A percentile compares a stretch with the other conserved stretches of the same genome.
Evolutionary conservation across 352 stramenopile genomes (phyloP).

Genomic region (Peronospora belbahrii): DNA sequence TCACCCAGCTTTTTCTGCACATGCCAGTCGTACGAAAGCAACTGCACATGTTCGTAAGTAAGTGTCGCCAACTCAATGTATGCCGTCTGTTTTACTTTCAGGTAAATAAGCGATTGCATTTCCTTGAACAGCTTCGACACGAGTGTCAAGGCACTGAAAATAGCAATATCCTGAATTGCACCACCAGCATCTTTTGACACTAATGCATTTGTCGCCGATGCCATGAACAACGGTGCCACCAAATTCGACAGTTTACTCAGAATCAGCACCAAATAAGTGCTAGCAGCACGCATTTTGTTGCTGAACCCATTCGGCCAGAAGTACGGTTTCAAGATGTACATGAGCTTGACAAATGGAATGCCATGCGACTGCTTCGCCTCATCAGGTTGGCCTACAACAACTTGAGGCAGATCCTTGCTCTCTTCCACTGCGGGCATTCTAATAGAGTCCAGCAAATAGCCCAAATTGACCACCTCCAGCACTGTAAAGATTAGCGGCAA

Average conservation of each 20-base stretch:
- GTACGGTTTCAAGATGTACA: conserved; percentile 83
- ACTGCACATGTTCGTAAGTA: conserved; percentile 95
- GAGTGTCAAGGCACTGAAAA: conserved; percentile 84
- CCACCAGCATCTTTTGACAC: conserved; percentile 44
- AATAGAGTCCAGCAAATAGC: conserved; percentile 54
- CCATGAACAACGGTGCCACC: conserved; percentile 89
- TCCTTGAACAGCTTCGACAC: conserved; percentile 91
- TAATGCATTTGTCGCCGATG: conserved; percentile 88
- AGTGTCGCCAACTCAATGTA: conserved; percentile 95
- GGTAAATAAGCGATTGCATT: conserved; percentile 90
- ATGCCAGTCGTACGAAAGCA: conserved; percentile 96
- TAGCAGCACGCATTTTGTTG: conserved; percentile 76
- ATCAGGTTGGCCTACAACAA: conserved; percentile 18
- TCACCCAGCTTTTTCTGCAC: conserved; percentile 96
- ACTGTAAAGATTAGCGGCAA: conserved; percentile 81
- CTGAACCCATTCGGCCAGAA: conserved; percentile 71
- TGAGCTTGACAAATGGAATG: conserved; percentile 78
- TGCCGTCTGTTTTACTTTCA: conserved; percentile 94
- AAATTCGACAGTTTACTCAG: conserved; percentile 90
- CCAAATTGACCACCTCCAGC: conserved; percentile 71
- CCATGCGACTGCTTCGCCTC: conserved; percentile 35
- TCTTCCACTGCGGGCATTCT: conserved; percentile 21
- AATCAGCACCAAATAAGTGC: conserved; percentile 91
- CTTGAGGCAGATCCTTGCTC: conserved; percentile 21
- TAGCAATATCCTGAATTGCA: conserved; percentile 50